Percentiles rank a stretch among this genome's conserved stretches.
These are phyloP conservation scores for Albugo candida DNA, from an alignment of 352 stramenopile species.

Conservation along the genomic window DNA sequence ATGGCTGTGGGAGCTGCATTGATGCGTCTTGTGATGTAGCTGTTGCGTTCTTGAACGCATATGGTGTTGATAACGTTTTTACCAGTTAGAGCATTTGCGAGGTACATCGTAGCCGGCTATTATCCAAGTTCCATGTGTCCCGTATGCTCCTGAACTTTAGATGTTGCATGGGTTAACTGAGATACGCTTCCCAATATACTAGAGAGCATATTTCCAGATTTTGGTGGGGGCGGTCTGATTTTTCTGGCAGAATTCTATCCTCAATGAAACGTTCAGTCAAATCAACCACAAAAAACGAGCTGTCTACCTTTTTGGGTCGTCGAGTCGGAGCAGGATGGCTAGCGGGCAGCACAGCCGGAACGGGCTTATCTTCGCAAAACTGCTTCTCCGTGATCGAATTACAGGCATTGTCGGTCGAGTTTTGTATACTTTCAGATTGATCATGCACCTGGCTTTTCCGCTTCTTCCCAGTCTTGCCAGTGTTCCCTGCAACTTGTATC, in stretches of 20 bases:
- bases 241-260: constrained; percentile 5
- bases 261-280: constrained; percentile 4
- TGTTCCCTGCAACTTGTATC: neutral
- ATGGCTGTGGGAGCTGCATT: constrained; percentile 67
- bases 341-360: neutral
- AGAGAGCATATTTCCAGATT: constrained; percentile 16
- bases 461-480: neutral
- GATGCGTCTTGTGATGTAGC: constrained; percentile 52
- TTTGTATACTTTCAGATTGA: neutral
- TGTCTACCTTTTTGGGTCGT: no score
- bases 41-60: no score
- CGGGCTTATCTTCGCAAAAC: neutral
- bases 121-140: no score
- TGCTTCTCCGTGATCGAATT: neutral
- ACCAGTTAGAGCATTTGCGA: no score
- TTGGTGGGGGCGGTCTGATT: neutral
- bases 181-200: constrained; percentile 52
- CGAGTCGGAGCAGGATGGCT: neutral
- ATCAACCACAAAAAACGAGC: constrained; percentile 2
- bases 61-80: no score
- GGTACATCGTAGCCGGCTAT: no score
- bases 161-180: constrained; percentile 39
- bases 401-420: neutral
- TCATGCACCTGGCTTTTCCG: constrained; percentile 1
- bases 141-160: constrained; percentile 17